Conservation (phyloP, 768 basidiomycete genomes). For the Lactarius sp. region DNA sequence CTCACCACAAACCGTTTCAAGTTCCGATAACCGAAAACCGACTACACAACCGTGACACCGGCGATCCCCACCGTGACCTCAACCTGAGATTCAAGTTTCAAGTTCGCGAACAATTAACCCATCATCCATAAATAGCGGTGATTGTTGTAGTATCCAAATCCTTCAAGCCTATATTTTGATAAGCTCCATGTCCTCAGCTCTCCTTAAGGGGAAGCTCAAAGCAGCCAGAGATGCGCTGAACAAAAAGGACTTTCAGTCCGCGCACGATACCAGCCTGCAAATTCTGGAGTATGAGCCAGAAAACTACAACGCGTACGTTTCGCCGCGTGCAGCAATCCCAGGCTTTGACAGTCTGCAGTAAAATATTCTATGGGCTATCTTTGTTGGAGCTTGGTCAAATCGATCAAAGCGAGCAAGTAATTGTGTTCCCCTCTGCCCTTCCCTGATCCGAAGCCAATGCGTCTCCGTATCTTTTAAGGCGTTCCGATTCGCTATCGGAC, state of each 20-base stretch:
- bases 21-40: too few relatives aligned
- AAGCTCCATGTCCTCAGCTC: slow-evolving; percentile 29
- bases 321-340: neutral
- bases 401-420: slow-evolving; percentile 83
- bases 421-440: slow-evolving; percentile 21
- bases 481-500: slow-evolving; percentile 70
- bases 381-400: slow-evolving; percentile 66
- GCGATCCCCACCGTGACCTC: too few relatives aligned
- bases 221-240: slow-evolving; percentile 66
- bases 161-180: neutral
- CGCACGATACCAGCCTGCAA: slow-evolving; percentile 59
- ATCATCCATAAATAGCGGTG: too few relatives aligned
- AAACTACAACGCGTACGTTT: slow-evolving; percentile 82
- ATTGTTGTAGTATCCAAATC: neutral
- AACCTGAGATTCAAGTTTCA: too few relatives aligned
- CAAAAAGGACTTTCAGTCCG: slow-evolving; percentile 69
- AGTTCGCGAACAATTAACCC: too few relatives aligned
- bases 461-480: slow-evolving; percentile 45
- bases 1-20: too few relatives aligned
- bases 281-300: slow-evolving; percentile 71
- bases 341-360: slow-evolving; percentile 41
- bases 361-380: slow-evolving; percentile 82
- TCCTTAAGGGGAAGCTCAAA: slow-evolving; percentile 73
- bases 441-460: slow-evolving; percentile 19
- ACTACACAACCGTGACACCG: neutral